A percentile compares a stretch with the other conserved stretches of the same genome.
Conservation (phyloP, 768 basidiomycete genomes). For the Grammothele lineata region DNA sequence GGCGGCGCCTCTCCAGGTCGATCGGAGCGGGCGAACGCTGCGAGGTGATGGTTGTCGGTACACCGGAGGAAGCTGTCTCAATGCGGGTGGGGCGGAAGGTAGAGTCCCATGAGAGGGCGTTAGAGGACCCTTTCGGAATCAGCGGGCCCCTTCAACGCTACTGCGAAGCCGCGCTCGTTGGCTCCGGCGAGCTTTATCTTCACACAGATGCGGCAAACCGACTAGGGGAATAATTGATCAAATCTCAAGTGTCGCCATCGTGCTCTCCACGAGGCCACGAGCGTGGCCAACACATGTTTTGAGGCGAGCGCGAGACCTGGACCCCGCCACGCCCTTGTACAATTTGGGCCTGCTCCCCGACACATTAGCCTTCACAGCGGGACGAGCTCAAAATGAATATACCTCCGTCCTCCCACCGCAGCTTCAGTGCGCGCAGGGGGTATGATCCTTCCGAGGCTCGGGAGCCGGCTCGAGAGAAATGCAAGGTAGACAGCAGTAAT, state of each 20-base stretch:
- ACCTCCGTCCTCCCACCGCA: conserved; percentile 10
- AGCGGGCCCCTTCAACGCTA: conserved; percentile 10
- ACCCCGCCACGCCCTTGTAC: conserved; percentile 13
- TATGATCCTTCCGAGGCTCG: conserved; percentile 14
- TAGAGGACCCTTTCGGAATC: conserved; percentile 6
- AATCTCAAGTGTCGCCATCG: conserved; percentile 16
- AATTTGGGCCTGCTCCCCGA: conserved; percentile 9
- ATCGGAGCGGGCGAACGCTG: conserved; percentile 20
- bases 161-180: conserved; percentile 14
- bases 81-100: conserved; percentile 9
- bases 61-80: conserved; percentile 14
- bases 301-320: conserved; percentile 12
- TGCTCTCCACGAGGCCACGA: conserved; percentile 20
- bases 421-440: no score
- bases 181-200: conserved; percentile 5
- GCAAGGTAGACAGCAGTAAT: conserved; percentile 1
- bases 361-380: conserved; percentile 12
- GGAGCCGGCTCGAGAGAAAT: not conserved
- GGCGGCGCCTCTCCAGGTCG: conserved; percentile 17
- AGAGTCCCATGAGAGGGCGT: conserved; percentile 13
- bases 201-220: conserved; percentile 12
- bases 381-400: conserved; percentile 8
- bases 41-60: conserved; percentile 14
- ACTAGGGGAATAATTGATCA: conserved; percentile 12
- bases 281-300: conserved; percentile 19